Percentiles rank a stretch among this genome's conserved stretches.
phyloP scores from a whole-genome alignment of 1,284 basidiomycete genomes.

The Leccinum huronense region DNA sequence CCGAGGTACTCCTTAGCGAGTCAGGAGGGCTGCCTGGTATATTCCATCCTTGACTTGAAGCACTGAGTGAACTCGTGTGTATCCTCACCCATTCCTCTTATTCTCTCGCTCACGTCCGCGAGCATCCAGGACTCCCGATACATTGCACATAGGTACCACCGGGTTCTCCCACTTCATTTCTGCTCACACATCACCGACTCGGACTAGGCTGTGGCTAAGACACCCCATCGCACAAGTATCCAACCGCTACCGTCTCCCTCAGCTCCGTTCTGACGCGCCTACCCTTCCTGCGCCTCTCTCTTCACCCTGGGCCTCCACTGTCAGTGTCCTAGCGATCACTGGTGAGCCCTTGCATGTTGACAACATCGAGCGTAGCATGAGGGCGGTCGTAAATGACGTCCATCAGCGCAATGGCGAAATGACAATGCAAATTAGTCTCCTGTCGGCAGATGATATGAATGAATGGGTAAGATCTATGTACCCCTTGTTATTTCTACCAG shows the following conservation, averaged over 20 bases:
- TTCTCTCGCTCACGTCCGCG: constrained; percentile 9
- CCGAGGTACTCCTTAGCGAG: constrained; percentile 70
- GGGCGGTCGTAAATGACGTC: constrained; percentile 71
- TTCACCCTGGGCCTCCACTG: constrained; percentile 45
- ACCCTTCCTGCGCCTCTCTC: constrained; percentile 43
- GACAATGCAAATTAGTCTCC: constrained; percentile 63
- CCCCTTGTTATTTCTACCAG: background rate
- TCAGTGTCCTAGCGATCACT: constrained; percentile 63
- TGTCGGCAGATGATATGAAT: constrained; percentile 83
- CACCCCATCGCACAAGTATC: constrained; percentile 64
- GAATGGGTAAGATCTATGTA: constrained; percentile 57
- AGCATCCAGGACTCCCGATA: constrained; percentile 55
- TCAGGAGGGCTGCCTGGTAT: constrained; percentile 82
- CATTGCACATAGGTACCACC: constrained; percentile 51
- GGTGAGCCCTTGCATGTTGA: constrained; percentile 39
- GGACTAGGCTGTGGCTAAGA: constrained; percentile 62
- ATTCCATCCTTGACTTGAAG: constrained; percentile 80
- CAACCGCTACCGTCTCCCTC: constrained; percentile 75
- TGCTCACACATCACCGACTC: constrained; percentile 10
- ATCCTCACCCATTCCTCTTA: constrained; percentile 1
- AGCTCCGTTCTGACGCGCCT: constrained; percentile 61
- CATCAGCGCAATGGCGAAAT: constrained; percentile 50
- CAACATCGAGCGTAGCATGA: constrained; percentile 69
- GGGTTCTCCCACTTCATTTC: background rate
- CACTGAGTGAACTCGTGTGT: constrained; percentile 61